These are phyloP conservation scores for Oidium heveae DNA, from an alignment of 2,329 filamentous ascomycete genomes.

Conservation along the genomic window DNA sequence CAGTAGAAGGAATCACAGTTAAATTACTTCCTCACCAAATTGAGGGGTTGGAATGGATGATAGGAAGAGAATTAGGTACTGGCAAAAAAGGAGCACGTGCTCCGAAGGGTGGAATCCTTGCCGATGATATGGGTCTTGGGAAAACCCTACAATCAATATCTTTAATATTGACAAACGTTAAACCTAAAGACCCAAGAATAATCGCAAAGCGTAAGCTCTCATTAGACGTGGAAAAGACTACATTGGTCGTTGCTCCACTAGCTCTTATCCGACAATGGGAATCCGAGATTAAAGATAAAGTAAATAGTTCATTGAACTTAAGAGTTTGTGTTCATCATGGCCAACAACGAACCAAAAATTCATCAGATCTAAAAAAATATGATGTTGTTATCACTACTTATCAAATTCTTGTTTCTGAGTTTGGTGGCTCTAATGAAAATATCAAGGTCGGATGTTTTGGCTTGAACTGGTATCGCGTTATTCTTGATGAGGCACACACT, in stretches of 20 bases:
- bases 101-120: conserved; percentile 80
- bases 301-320: conserved; percentile 41
- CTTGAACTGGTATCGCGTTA: conserved; percentile 81
- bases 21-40: conserved; percentile 83
- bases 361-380: conserved; percentile 52
- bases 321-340: conserved; percentile 83
- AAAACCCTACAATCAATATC: conserved; percentile 91
- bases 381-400: conserved; percentile 97
- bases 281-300: conserved; percentile 64
- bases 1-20: conserved; percentile 60
- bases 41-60: conserved; percentile 88
- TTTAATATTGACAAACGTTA: conserved; percentile 61
- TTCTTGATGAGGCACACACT: conserved; percentile 88
- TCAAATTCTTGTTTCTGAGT: conserved; percentile 80
- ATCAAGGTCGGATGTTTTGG: conserved; percentile 67
- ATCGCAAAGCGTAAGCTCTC: conserved; percentile 43
- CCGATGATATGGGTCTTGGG: conserved; percentile 90
- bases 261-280: conserved; percentile 97
- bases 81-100: conserved; percentile 50
- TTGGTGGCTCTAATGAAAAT: conserved; percentile 37
- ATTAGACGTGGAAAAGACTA: conserved; percentile 46
- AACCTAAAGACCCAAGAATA: conserved; percentile 32
- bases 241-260: conserved; percentile 75
- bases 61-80: conserved; percentile 64
- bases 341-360: conserved; percentile 55